Percentiles rank a stretch among this genome's conserved stretches.
These are phyloP conservation scores for Penicillium sp. DNA, from an alignment of 2,329 filamentous ascomycete genomes.

Conservation along the genomic window DNA sequence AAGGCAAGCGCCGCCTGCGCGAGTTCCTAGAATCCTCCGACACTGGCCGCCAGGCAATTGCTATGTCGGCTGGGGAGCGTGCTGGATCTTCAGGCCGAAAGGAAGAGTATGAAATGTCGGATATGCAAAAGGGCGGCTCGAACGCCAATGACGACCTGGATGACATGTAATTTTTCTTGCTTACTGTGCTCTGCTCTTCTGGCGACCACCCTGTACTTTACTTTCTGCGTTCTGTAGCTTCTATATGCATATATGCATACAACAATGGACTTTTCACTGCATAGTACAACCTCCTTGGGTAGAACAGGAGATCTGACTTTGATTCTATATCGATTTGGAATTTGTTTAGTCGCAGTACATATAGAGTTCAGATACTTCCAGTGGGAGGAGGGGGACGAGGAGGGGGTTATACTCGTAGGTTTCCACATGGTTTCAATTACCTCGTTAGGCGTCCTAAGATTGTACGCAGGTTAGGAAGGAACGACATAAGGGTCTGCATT, in stretches of 20 bases:
- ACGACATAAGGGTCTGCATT: too few species aligned
- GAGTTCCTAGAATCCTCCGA: constrained; percentile 90
- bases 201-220: constrained; percentile 16
- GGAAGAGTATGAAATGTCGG: constrained; percentile 61
- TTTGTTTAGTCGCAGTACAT: too few species aligned
- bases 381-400: too few species aligned
- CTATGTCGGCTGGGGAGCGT: constrained; percentile 59
- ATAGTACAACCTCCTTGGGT: background rate
- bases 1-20: constrained; percentile 85
- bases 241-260: constrained; percentile 13
- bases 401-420: too few species aligned
- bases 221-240: constrained; percentile 10
- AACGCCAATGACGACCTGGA: constrained; percentile 33
- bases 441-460: too few species aligned
- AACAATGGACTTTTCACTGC: background rate
- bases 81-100: constrained; percentile 33
- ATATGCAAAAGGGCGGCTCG: constrained; percentile 31
- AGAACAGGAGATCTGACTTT: background rate
- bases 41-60: constrained; percentile 77
- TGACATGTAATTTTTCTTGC: constrained; percentile 34
- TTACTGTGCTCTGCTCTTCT: constrained; percentile 8
- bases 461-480: too few species aligned
- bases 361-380: too few species aligned
- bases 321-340: too few species aligned
- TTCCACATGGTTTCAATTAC: too few species aligned